These are phyloP conservation scores for Melampsora americana DNA, from an alignment of 1,284 basidiomycete species.

Conservation along the genomic window DNA sequence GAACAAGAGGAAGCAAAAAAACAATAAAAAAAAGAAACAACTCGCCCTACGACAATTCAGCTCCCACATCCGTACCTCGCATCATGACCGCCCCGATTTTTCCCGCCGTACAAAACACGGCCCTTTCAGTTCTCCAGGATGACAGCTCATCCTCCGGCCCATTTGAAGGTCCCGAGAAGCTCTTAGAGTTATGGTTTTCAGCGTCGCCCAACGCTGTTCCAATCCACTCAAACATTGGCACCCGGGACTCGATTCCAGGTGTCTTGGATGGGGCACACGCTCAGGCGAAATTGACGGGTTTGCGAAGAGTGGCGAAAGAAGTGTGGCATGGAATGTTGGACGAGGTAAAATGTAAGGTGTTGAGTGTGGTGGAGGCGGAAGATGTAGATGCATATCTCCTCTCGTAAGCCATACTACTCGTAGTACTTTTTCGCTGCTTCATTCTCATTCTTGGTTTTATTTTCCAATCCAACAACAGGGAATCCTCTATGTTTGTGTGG, in stretches of 20 bases:
- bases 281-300: constrained; percentile 59
- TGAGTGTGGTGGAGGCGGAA: constrained; percentile 79
- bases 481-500: constrained; percentile 94
- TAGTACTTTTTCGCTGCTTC: not conserved
- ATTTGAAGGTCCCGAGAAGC: constrained; percentile 74
- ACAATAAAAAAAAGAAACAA: no score
- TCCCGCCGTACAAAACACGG: not conserved
- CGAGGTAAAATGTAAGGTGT: constrained; percentile 94
- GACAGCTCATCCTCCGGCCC: constrained; percentile 43
- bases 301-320: constrained; percentile 70
- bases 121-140: not conserved
- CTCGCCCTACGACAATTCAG: no score
- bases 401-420: constrained; percentile 67
- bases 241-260: constrained; percentile 55
- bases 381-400: constrained; percentile 94
- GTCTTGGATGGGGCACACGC: constrained; percentile 45
- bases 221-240: constrained; percentile 49
- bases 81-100: no score
- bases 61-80: no score
- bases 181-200: constrained; percentile 97
- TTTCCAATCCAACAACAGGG: constrained; percentile 61
- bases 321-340: constrained; percentile 97
- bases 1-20: no score
- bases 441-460: not conserved
- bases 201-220: constrained; percentile 67